phyloP scores from a whole-genome alignment of 768 basidiomycete genomes.

The Kwoniella europaea region DNA sequence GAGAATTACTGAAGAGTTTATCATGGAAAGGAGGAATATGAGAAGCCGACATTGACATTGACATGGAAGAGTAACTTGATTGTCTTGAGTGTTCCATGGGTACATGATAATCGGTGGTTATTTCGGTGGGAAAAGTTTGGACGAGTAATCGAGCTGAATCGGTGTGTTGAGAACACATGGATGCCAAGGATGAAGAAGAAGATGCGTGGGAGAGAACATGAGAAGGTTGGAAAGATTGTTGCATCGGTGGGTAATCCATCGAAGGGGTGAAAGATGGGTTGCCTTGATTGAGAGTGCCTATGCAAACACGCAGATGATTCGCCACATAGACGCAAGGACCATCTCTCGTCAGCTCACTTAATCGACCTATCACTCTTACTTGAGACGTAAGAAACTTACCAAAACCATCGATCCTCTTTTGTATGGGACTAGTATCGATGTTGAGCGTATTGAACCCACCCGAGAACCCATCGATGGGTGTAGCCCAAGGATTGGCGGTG shows the following conservation, averaged over 20 bases:
- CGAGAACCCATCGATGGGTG: slow-evolving; percentile 6
- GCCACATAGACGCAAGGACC: neutral
- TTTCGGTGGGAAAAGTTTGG: slow-evolving; percentile 24
- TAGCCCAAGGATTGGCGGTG: neutral
- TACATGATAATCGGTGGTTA: neutral
- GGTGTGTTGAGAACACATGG: slow-evolving; percentile 23
- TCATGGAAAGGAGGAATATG: slow-evolving; percentile 6
- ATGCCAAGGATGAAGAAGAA: slow-evolving; percentile 30
- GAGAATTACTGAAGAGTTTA: neutral
- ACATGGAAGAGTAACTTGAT: slow-evolving; percentile 29
- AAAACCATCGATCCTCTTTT: slow-evolving; percentile 4
- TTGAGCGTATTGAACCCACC: slow-evolving; percentile 14
- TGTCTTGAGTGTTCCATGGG: slow-evolving; percentile 22
- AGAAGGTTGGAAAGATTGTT: neutral
- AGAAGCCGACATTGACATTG: neutral
- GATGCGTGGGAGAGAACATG: slow-evolving; percentile 31
- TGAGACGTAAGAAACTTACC: neutral
- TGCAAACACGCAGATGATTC: neutral
- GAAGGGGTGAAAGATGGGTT: slow-evolving; percentile 3
- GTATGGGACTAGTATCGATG: slow-evolving; percentile 6
- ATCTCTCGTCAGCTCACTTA: neutral
- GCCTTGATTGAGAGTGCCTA: neutral
- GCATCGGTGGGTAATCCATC: slow-evolving; percentile 6
- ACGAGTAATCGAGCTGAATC: slow-evolving; percentile 23
- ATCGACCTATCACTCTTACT: neutral